These are phyloP conservation scores for Lathyrus sativus DNA, from an alignment of 306 rosid genomes.

Conservation along the genomic window DNA sequence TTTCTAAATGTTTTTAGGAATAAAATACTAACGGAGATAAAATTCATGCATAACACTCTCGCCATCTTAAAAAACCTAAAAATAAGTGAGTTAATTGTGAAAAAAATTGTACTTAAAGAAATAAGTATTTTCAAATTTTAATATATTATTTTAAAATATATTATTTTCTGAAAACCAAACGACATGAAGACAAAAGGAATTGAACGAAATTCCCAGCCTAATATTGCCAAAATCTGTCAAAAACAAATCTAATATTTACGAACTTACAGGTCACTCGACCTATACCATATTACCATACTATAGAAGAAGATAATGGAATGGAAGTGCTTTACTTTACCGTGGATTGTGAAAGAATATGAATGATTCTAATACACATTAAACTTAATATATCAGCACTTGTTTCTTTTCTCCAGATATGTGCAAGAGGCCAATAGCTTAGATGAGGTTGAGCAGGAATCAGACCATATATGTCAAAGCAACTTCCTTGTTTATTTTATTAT, in stretches of 20 bases:
- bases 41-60: not conserved
- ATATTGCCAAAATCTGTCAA: too few species aligned
- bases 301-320: not conserved
- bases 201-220: too few species aligned
- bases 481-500: not conserved
- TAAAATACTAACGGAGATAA: not conserved
- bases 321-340: conserved; percentile 6
- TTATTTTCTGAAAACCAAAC: too few species aligned
- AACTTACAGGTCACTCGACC: too few species aligned
- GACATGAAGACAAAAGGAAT: too few species aligned
- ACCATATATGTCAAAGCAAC: conserved; percentile 36
- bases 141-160: too few species aligned
- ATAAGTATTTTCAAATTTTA: too few species aligned
- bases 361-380: conserved; percentile 23
- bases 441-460: conserved; percentile 14
- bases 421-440: conserved; percentile 22
- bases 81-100: too few species aligned
- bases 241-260: too few species aligned
- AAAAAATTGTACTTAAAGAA: too few species aligned
- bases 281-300: not conserved
- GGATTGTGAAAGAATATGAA: conserved; percentile 19
- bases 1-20: too few species aligned
- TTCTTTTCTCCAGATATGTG: conserved; percentile 13
- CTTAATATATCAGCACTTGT: not conserved
- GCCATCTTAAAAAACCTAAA: too few species aligned